Evolutionary conservation across 768 basidiomycete genomes (phyloP), one percentile per base, ranked within the genome.

Genomic region (Galerina marginata): DNA sequence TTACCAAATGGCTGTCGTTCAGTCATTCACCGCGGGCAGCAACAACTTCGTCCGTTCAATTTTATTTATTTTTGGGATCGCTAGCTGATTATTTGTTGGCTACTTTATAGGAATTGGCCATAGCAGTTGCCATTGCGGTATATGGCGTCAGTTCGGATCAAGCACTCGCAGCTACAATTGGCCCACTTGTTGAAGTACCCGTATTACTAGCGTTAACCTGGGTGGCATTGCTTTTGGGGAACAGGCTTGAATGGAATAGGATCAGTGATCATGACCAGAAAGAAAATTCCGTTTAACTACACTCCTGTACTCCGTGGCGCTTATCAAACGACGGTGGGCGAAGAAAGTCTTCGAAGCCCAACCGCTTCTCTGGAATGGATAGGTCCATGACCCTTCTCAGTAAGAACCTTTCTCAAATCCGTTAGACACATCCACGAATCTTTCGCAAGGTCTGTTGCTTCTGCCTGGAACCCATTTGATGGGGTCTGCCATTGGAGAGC

Each of bases 81-180:
- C 12, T 39, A 3, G 16, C n/a, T 26, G 51, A 54, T 16, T 33
- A 37, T 10, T 54, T n/a, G 7, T 5, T 33, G 29, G 7, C 4
- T 40, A 53, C 15, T 11, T 47, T 37, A 16, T 16, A 90, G 82
- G 91, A 94, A 76, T 80, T 94, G 0, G 91, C 93, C 0, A 94
- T 95, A 54, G 92, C 93, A 0, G 88, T 94, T 0, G 82, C 87
- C 4, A 88, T 93, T 43, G 88, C 90, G 0, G 84, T 89, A 0
- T 95, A 87, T 72, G 92, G 93, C 2, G 85, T 90, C 5, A 81
- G 85, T 6, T 92, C 90, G 0, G 86, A 89, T 56, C 88, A 95
- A 74, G 92, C 90, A 0, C 78, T 95, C 0, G 92, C 92, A 0
- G 91, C 92, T 0, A 93, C 92, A 0, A 87, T 91, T 26, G 90